Evolutionary conservation across 441 rosid genomes (phyloP), one percentile per base, ranked within the genome.

Genomic region (Brassica balearica): DNA sequence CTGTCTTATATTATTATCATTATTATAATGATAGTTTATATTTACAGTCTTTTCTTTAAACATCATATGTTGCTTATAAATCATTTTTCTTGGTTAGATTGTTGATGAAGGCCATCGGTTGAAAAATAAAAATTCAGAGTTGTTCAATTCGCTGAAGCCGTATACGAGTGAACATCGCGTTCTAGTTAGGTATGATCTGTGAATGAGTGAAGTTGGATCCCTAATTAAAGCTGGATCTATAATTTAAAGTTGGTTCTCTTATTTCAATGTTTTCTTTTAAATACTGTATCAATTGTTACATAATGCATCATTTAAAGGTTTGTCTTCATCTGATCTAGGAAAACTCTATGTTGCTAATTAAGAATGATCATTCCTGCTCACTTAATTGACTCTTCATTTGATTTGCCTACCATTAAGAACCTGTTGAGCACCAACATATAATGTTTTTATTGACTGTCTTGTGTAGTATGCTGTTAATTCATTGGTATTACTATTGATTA

Each of bases 21-120:
- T 29, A 29, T 29, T 62, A 73, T 68, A 56, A 17, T 60, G 3
- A 6, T 22, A 20, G 8, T 61, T 74, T 77, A 79, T 55, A 58
- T 53, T 55, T 29, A 29, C 34, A 59, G 29, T 23, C 23, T 43
- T 73, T 53, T 59, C 46, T 71, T 5, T 71, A 14, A 9, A 11
- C 27, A 73, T 25, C 71, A 36, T n/a, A 68, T 74, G 56, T 69
- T 78, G 74, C 79, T 82, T 82, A 77, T 78, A 51, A 41, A 60
- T 63, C 75, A 69, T 10, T 25, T 77, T 85, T 72, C 72, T 14
- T 71, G 23, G 85, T 80, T 82, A 93, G 98, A 92, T 95, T 80
- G 98, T 95, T 68, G 97, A 95, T 83, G 99, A 95, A 88, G 95
- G 98, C 53, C 97, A 95, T 84, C 95, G 97, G 27, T 85, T 93